Conservation (phyloP, 2,329 filamentous ascomycete species). For the Cordyceps pruinosa region DNA sequence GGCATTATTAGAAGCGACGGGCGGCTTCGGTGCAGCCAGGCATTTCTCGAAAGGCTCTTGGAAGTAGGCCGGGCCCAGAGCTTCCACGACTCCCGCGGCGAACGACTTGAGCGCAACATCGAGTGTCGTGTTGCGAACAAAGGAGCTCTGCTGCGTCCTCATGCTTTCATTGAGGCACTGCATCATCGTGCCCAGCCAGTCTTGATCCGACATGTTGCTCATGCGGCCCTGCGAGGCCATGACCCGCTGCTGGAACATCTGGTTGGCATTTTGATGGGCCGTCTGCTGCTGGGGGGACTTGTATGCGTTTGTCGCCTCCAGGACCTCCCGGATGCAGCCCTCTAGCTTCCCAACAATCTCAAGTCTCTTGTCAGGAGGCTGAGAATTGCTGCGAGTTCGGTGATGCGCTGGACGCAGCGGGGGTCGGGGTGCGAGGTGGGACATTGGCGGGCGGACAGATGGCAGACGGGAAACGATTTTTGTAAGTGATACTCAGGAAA, state of each 20-base stretch:
- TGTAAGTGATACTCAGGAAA: background rate
- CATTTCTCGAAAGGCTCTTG: background rate
- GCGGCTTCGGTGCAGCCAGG: background rate
- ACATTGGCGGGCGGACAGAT: background rate
- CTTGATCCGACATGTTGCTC: background rate
- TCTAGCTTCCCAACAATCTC: background rate
- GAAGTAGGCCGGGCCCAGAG: slow-evolving; percentile 1
- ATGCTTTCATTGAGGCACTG: slow-evolving; percentile 9
- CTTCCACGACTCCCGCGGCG: background rate
- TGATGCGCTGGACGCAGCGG: background rate
- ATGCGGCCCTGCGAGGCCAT: background rate
- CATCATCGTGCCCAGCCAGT: slow-evolving; percentile 6
- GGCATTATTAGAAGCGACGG: background rate
- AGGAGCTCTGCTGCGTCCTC: background rate
- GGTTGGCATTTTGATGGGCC: slow-evolving; percentile 5
- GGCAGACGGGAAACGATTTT: background rate
- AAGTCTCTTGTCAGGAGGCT: background rate
- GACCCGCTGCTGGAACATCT: slow-evolving; percentile 6
- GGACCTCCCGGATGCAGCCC: background rate
- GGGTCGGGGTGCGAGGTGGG: background rate
- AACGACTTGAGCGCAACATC: slow-evolving; percentile 3
- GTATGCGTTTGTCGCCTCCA: background rate
- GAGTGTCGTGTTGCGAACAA: slow-evolving; percentile 1
- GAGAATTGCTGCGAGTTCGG: background rate
- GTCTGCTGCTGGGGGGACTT: background rate